phyloP scores from a whole-genome alignment of 2,329 filamentous ascomycete species.

The Diaporthe australafricana region DNA sequence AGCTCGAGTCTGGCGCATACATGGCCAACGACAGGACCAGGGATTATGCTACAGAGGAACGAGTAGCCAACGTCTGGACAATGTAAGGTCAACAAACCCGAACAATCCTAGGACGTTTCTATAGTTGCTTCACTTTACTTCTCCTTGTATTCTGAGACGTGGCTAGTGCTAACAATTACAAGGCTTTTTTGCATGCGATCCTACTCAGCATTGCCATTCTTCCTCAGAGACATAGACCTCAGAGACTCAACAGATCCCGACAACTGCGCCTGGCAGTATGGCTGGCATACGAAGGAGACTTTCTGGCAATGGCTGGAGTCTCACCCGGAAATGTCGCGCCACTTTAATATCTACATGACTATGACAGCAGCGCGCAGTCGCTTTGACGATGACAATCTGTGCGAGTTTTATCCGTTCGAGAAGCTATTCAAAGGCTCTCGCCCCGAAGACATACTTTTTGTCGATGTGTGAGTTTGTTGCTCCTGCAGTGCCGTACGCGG shows the following conservation, averaged over 20 bases:
- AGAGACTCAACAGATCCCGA: neutral
- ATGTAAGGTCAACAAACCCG: neutral
- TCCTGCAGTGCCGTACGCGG: too few species aligned
- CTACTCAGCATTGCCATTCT: neutral
- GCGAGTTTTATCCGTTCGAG: slow-evolving; percentile 7
- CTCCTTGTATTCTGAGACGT: neutral
- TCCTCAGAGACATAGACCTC: neutral
- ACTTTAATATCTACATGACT: slow-evolving; percentile 1
- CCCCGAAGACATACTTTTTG: neutral
- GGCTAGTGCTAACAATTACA: neutral
- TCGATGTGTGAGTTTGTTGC: neutral
- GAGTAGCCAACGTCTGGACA: slow-evolving; percentile 1
- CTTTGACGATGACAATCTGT: slow-evolving; percentile 7
- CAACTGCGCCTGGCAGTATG: neutral
- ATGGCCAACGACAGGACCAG: neutral
- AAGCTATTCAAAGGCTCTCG: neutral
- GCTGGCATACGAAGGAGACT: slow-evolving; percentile 16
- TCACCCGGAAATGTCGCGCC: neutral
- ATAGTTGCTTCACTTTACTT: neutral
- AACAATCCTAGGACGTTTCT: neutral
- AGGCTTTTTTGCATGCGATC: slow-evolving; percentile 21
- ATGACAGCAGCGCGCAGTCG: slow-evolving; percentile 5
- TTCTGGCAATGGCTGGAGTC: slow-evolving; percentile 15
- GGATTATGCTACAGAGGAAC: slow-evolving; percentile 1
- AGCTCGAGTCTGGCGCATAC: neutral